Percentiles rank a stretch among this genome's conserved stretches.
phyloP scores from a whole-genome alignment of 345 rosid genomes.

The Arabidopsis thaliana region TAIR10.1 NC_003071.7:6083001-6083500 shows the following conservation, averaged over 20 bases:
- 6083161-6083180: slow-evolving; percentile 56
- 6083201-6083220: slow-evolving; percentile 20
- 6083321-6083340: no score
- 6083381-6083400: no score
- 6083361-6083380: no score
- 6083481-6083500: no score
- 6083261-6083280: slow-evolving; percentile 54
- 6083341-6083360: no score
- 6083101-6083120: slow-evolving; percentile 34
- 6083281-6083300: slow-evolving; percentile 41
- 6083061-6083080: neutral
- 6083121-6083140: slow-evolving; percentile 93
- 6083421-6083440: no score
- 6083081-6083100: neutral
- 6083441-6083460: no score
- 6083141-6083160: slow-evolving; percentile 78
- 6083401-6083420: no score
- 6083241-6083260: slow-evolving; percentile 48
- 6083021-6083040: slow-evolving; percentile 43
- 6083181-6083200: slow-evolving; percentile 58
- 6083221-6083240: slow-evolving; percentile 42
- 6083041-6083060: slow-evolving; percentile 1
- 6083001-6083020: slow-evolving; percentile 83
- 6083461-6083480: no score
- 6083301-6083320: slow-evolving; percentile 2